These are phyloP conservation scores for Starmerella apicola DNA, from an alignment of 805 yeast genomes.

Conservation along the genomic window DNA sequence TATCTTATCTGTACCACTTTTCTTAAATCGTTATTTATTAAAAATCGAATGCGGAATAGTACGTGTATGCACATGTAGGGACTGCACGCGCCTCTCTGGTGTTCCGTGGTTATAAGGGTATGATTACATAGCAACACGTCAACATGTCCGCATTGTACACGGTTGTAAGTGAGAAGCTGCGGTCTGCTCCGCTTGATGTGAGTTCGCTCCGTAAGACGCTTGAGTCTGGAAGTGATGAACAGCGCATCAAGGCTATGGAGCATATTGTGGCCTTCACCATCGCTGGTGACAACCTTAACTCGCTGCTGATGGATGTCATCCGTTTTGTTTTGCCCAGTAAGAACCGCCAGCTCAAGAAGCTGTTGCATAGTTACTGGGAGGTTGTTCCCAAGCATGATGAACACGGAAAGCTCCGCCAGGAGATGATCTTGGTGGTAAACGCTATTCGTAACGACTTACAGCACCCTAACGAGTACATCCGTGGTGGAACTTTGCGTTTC, in stretches of 20 bases:
- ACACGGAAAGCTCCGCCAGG: constrained; percentile 89
- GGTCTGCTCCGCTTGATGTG: constrained; percentile 26
- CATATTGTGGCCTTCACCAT: constrained; percentile 73
- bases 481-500: constrained; percentile 91
- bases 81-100: no score
- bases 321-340: constrained; percentile 95
- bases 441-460: constrained; percentile 95
- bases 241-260: constrained; percentile 82
- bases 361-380: constrained; percentile 94
- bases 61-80: no score
- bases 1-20: no score
- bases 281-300: constrained; percentile 88
- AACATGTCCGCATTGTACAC: constrained; percentile 19
- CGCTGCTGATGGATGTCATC: constrained; percentile 88
- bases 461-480: constrained; percentile 93
- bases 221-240: constrained; percentile 82
- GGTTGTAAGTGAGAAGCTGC: constrained; percentile 11
- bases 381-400: constrained; percentile 83
- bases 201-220: constrained; percentile 64
- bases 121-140: constrained; percentile 7
- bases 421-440: constrained; percentile 96
- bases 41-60: not conserved
- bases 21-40: not conserved
- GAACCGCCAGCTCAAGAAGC: constrained; percentile 79
- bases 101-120: not conserved